These are phyloP conservation scores for Microthyrium microscopicum DNA, from an alignment of 2,329 filamentous ascomycete genomes.

Conservation along the genomic window DNA sequence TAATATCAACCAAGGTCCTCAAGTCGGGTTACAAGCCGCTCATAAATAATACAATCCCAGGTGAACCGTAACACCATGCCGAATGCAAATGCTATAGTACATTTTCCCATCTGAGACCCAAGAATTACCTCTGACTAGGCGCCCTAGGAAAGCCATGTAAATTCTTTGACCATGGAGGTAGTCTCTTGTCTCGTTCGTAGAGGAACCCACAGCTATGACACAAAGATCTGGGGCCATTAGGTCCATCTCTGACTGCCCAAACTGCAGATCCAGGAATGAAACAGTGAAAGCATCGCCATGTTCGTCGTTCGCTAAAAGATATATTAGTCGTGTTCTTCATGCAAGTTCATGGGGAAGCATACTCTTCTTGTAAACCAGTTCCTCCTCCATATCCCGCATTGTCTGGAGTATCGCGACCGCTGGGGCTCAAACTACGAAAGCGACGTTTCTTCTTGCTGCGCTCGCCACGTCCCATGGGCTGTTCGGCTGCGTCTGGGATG, in stretches of 20 bases:
- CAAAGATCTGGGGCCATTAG: slow-evolving; percentile 66
- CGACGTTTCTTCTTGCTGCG: slow-evolving; percentile 88
- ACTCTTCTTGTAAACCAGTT: slow-evolving; percentile 33
- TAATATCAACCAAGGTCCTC: too few species aligned
- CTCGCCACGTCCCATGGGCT: slow-evolving; percentile 81
- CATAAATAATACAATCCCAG: too few species aligned
- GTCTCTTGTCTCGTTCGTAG: slow-evolving; percentile 71
- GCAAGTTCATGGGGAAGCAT: slow-evolving; percentile 10
- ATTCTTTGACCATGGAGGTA: slow-evolving; percentile 61
- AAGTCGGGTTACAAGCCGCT: too few species aligned
- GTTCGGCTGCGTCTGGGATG: slow-evolving; percentile 40
- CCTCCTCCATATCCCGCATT: slow-evolving; percentile 51
- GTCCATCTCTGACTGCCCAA: slow-evolving; percentile 90
- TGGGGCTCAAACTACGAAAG: slow-evolving; percentile 74
- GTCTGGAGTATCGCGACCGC: slow-evolving; percentile 71
- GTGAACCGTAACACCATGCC: too few species aligned
- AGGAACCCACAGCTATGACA: slow-evolving; percentile 87
- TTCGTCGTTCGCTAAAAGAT: slow-evolving; percentile 46
- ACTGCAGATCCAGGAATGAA: slow-evolving; percentile 75
- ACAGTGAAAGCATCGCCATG: slow-evolving; percentile 83
- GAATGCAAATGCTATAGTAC: too few species aligned
- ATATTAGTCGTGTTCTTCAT: slow-evolving; percentile 11
- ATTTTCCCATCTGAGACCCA: too few species aligned
- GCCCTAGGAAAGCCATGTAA: too few species aligned
- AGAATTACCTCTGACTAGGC: too few species aligned